A percentile compares a stretch with the other conserved stretches of the same genome.
Conservation (phyloP, 108 stramenopile species). For the Mayamaea pseudoterrestris region DNA sequence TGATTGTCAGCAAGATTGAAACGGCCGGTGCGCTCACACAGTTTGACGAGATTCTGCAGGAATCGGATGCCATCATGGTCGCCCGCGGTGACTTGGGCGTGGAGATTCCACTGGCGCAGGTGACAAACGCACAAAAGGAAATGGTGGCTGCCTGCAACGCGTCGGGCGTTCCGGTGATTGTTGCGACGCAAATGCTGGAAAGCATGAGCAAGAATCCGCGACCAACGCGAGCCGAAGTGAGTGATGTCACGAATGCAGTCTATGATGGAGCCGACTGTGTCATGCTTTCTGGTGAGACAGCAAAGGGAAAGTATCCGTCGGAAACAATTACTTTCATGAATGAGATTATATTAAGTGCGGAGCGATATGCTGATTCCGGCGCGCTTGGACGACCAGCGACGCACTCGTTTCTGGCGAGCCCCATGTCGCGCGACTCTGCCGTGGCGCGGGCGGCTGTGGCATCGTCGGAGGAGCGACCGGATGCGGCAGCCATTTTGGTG, state of each 20-base stretch:
- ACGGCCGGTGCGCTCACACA: constrained; percentile 64
- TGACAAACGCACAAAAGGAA: constrained; percentile 95
- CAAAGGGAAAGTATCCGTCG: constrained; percentile 92
- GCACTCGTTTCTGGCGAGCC: constrained; percentile 7
- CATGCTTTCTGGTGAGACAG: constrained; percentile 97
- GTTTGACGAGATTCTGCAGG: constrained; percentile 83
- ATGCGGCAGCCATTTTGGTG: constrained; percentile 81
- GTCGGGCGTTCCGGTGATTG: constrained; percentile 91
- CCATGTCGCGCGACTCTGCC: constrained; percentile 39
- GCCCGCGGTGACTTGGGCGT: constrained; percentile 82
- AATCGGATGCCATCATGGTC: constrained; percentile 87
- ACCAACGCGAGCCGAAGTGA: constrained; percentile 95
- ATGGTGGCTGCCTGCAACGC: constrained; percentile 91
- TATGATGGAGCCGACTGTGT: constrained; percentile 98
- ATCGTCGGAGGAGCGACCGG: constrained; percentile 78
- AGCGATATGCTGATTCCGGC: constrained; percentile 32
- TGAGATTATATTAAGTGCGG: constrained; percentile 72
- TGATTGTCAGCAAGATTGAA: constrained; percentile 84
- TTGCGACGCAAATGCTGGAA: constrained; percentile 98
- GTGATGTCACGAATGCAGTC: constrained; percentile 98
- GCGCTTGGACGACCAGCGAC: constrained; percentile 4
- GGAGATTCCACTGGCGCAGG: constrained; percentile 87
- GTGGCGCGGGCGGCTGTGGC: constrained; percentile 86
- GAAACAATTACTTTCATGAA: constrained; percentile 91
- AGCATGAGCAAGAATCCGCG: constrained; percentile 96